phyloP scores from a whole-genome alignment of 2,329 filamentous ascomycete genomes.

The Tolypocladium inflatum region DNA sequence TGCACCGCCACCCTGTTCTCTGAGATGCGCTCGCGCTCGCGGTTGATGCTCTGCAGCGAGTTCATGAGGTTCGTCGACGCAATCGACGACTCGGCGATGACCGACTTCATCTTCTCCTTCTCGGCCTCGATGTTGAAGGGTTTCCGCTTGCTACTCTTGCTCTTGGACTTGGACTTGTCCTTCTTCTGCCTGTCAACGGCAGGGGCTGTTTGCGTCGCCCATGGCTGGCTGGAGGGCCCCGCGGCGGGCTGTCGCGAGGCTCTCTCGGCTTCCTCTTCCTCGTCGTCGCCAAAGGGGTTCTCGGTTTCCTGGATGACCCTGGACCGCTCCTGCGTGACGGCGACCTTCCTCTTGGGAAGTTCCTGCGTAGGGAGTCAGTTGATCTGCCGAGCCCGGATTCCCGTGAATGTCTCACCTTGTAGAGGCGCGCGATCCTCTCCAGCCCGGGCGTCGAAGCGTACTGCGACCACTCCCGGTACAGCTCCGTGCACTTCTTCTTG shows the following conservation, averaged over 20 bases:
- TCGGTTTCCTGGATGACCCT: slow-evolving; percentile 77
- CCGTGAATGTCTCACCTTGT: slow-evolving; percentile 40
- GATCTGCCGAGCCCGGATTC: fast-evolving
- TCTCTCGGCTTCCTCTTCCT: slow-evolving; percentile 40
- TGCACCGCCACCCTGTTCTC: slow-evolving; percentile 67
- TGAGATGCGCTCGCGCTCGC: slow-evolving; percentile 79
- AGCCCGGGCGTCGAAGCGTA: slow-evolving; percentile 78
- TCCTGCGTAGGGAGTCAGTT: slow-evolving; percentile 29
- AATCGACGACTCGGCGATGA: slow-evolving; percentile 84
- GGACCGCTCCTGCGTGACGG: slow-evolving; percentile 66
- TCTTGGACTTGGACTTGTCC: slow-evolving; percentile 32
- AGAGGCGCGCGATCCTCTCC: slow-evolving; percentile 68
- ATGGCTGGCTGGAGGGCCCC: not conserved
- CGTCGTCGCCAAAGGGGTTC: slow-evolving; percentile 59
- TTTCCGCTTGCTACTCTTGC: slow-evolving; percentile 42
- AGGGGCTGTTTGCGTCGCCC: not conserved
- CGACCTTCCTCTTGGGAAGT: slow-evolving; percentile 58
- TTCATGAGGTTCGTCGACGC: slow-evolving; percentile 88
- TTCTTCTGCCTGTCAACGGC: slow-evolving; percentile 30
- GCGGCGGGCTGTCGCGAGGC: slow-evolving; percentile 18
- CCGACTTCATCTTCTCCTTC: slow-evolving; percentile 74
- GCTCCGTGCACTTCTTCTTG: slow-evolving; percentile 74
- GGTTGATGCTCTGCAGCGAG: slow-evolving; percentile 79
- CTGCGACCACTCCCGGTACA: slow-evolving; percentile 83
- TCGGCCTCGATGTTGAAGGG: slow-evolving; percentile 81